Conservation (phyloP, 2,329 filamentous ascomycete species). For the Colletotrichum chrysophilum region DNA sequence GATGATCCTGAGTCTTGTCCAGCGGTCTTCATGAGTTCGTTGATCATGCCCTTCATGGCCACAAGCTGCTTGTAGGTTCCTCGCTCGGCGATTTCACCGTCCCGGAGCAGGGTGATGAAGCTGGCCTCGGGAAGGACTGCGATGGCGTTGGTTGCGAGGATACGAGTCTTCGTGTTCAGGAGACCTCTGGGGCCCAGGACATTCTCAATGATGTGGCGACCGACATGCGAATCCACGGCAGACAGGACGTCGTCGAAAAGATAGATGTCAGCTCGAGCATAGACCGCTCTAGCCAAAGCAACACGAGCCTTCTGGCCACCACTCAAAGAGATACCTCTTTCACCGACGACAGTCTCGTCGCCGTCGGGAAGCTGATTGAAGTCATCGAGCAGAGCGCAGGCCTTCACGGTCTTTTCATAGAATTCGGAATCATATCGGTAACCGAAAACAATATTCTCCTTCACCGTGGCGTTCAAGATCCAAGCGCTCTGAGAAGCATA, state of each 20-base stretch:
- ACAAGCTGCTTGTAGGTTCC: conserved; percentile 91
- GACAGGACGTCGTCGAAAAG: conserved; percentile 93
- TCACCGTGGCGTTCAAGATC: conserved; percentile 98
- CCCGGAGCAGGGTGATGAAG: conserved; percentile 83
- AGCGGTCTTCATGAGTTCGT: conserved; percentile 80
- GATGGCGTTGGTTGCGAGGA: conserved; percentile 95
- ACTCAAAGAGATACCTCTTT: conserved; percentile 94
- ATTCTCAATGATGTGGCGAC: conserved; percentile 91
- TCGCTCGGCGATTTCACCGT: conserved; percentile 82
- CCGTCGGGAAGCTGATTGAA: conserved; percentile 93
- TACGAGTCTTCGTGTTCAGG: conserved; percentile 83
- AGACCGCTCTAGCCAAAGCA: conserved; percentile 90
- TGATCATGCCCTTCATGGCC: conserved; percentile 91
- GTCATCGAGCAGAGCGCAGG: conserved; percentile 89
- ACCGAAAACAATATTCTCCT: conserved; percentile 96
- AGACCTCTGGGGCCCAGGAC: conserved; percentile 88
- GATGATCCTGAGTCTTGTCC: conserved; percentile 49
- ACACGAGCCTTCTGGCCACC: conserved; percentile 96
- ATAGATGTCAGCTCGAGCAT: conserved; percentile 95
- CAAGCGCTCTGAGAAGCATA: conserved; percentile 94
- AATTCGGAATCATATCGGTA: conserved; percentile 93
- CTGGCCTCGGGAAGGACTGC: conserved; percentile 88
- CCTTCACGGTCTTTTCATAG: conserved; percentile 90
- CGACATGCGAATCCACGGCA: conserved; percentile 98
- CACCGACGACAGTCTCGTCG: conserved; percentile 94